These are phyloP conservation scores for Sesbania bispinosa DNA, from an alignment of 306 rosid species.

Conservation along the genomic window DNA sequence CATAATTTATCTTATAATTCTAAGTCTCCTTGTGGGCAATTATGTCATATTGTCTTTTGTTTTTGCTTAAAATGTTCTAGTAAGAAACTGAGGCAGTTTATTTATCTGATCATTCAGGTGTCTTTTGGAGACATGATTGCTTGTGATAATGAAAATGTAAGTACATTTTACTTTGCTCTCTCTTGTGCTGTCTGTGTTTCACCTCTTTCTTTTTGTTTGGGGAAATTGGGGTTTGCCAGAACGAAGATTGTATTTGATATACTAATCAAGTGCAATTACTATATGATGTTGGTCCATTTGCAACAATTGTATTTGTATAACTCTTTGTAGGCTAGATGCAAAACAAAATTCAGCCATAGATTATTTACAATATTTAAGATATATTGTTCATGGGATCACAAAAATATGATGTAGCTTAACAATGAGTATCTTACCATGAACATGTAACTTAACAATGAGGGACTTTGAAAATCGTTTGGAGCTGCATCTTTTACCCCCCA, in stretches of 20 bases:
- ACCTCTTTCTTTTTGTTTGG: neutral
- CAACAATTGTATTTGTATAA: neutral
- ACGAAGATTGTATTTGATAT: neutral
- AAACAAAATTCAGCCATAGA: neutral
- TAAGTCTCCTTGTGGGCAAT: conserved; percentile 13
- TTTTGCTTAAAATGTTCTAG: conserved; percentile 24
- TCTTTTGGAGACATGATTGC: conserved; percentile 98
- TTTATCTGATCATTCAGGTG: conserved; percentile 53
- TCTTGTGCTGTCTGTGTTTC: neutral
- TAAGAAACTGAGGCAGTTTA: conserved; percentile 27
- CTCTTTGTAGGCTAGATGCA: neutral
- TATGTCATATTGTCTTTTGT: neutral
- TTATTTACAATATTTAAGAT: neutral
- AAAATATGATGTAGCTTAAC: neutral
- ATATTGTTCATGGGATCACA: neutral
- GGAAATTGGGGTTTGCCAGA: conserved; percentile 11
- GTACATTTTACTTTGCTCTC: conserved; percentile 32
- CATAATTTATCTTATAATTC: neutral
- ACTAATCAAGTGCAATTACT: neutral
- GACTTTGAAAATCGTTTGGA: neutral
- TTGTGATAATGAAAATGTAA: conserved; percentile 93
- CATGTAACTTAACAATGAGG: no score
- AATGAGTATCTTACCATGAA: no score
- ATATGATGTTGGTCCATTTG: neutral
- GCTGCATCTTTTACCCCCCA: neutral